Conservation (phyloP, 2,329 filamentous ascomycete genomes). For the Calonectria henricotiae region DNA sequence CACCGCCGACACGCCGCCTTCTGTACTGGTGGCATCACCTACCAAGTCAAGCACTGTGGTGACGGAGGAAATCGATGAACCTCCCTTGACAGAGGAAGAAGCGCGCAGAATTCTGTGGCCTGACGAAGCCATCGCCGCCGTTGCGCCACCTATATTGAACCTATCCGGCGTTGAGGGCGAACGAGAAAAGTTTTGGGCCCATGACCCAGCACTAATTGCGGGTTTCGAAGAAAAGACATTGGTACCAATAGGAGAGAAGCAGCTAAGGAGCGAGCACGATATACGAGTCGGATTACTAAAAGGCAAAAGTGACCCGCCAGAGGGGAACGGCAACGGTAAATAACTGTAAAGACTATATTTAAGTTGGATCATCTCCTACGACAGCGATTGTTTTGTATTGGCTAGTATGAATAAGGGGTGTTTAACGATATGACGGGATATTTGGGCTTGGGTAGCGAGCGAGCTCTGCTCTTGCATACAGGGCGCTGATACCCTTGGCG, state of each 20-base stretch:
- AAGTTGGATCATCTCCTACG: slow-evolving; percentile 8
- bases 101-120: slow-evolving; percentile 61
- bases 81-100: slow-evolving; percentile 61
- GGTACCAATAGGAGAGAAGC: slow-evolving; percentile 56
- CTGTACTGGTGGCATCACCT: slow-evolving; percentile 27
- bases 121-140: slow-evolving; percentile 49
- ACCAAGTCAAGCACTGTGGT: slow-evolving; percentile 33
- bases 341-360: slow-evolving; percentile 34
- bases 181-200: slow-evolving; percentile 61
- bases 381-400: background rate
- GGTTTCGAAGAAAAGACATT: slow-evolving; percentile 61
- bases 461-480: slow-evolving; percentile 27
- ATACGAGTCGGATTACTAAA: slow-evolving; percentile 50
- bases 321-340: slow-evolving; percentile 39
- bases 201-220: slow-evolving; percentile 55
- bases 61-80: slow-evolving; percentile 50
- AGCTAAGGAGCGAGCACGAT: slow-evolving; percentile 57
- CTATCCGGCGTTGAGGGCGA: slow-evolving; percentile 48
- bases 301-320: slow-evolving; percentile 39
- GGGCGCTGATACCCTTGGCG: slow-evolving; percentile 34
- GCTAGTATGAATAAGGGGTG: background rate
- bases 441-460: slow-evolving; percentile 21
- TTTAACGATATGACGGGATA: background rate
- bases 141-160: slow-evolving; percentile 24
- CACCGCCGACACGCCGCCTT: slow-evolving; percentile 32